Evolutionary conservation across 2,329 filamentous ascomycete species (phyloP).

Genomic region (Xylariaceae sp.): DNA sequence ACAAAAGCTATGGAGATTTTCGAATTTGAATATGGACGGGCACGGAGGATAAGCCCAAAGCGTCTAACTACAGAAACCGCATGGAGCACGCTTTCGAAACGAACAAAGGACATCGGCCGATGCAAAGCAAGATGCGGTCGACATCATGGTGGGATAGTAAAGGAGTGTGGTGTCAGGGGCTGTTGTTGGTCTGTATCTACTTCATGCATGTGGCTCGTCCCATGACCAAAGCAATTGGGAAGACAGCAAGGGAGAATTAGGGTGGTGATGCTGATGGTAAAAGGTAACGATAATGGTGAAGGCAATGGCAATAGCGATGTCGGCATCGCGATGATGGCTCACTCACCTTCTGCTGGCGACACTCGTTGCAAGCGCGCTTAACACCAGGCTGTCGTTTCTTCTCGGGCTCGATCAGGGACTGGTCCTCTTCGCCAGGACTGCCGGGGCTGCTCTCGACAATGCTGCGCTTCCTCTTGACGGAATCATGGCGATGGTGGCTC

Average conservation of each 20-base stretch:
- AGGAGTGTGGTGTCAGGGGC: neutral
- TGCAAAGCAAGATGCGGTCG: neutral
- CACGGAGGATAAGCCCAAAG: slow-evolving; percentile 3
- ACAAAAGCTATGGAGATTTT: slow-evolving; percentile 4
- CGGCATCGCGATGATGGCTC: neutral
- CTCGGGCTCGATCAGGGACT: slow-evolving; percentile 50
- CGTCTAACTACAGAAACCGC: slow-evolving; percentile 1
- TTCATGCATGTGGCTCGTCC: neutral
- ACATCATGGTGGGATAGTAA: neutral
- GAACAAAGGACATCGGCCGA: neutral
- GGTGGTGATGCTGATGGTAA: neutral
- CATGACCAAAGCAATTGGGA: slow-evolving; percentile 1
- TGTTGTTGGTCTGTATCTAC: neutral
- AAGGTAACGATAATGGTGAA: neutral
- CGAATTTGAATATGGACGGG: neutral
- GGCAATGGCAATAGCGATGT: neutral
- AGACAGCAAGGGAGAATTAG: neutral
- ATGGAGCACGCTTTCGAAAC: neutral
- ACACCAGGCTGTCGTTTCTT: slow-evolving; percentile 63
- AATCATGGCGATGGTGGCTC: slow-evolving; percentile 45
- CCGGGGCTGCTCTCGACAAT: slow-evolving; percentile 57
- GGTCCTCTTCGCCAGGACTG: slow-evolving; percentile 54
- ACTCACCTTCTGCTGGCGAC: slow-evolving; percentile 76
- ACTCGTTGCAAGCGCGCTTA: slow-evolving; percentile 80
- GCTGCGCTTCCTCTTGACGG: slow-evolving; percentile 57